phyloP scores from a whole-genome alignment of 176 grass and related monocot species.

The Triticum dicoccoides region DNA sequence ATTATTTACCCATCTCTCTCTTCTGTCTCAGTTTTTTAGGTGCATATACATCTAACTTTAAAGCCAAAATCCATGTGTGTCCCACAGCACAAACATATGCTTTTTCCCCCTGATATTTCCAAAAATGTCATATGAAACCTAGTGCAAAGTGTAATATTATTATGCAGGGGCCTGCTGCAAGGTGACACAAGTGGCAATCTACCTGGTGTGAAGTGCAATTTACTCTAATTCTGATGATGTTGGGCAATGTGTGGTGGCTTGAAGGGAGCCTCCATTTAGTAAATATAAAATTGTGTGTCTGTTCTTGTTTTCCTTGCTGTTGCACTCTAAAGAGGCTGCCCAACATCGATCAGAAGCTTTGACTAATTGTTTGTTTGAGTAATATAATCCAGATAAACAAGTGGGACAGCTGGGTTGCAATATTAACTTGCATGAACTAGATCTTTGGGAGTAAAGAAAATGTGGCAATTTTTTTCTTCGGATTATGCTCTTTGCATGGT shows the following conservation, averaged over 20 bases:
- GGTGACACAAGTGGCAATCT: not conserved
- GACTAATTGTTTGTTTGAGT: not conserved
- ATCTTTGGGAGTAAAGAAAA: not conserved
- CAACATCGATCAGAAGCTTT: not conserved
- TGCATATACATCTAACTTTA: not conserved
- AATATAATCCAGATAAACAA: conserved; percentile 19
- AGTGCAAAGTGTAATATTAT: not conserved
- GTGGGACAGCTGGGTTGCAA: not conserved
- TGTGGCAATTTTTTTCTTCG: not conserved
- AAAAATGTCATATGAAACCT: not conserved
- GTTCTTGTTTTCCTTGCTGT: not conserved
- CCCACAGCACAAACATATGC: not conserved
- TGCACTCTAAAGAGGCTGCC: not conserved
- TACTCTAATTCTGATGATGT: not conserved
- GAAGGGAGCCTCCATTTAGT: not conserved
- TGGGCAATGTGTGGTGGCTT: not conserved
- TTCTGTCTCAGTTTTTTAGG: not conserved
- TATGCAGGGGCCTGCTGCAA: not conserved
- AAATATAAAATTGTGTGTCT: not conserved
- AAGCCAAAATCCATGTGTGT: not conserved
- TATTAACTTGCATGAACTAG: conserved; percentile 19
- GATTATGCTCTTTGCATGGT: not conserved
- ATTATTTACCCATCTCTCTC: not conserved
- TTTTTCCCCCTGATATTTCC: not conserved
- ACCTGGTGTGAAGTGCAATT: not conserved